Conservation (phyloP, 257 asterid species). For the Schizonepeta tenuifolia region DNA sequence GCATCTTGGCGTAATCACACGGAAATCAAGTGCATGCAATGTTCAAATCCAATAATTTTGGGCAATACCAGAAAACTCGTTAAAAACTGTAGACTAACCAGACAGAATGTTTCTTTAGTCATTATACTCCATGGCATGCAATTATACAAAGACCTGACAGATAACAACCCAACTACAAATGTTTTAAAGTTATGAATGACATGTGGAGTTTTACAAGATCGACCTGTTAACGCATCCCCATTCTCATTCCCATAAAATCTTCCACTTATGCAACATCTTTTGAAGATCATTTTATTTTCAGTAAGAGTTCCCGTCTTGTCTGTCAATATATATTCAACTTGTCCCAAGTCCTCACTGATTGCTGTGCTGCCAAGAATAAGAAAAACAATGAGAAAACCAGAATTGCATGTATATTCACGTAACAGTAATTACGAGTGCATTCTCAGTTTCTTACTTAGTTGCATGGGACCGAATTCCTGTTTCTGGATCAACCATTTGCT, state of each 20-base stretch:
- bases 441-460: slow-evolving; percentile 68
- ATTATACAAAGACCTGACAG: neutral
- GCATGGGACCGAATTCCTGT: slow-evolving; percentile 81
- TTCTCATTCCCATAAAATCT: slow-evolving; percentile 81
- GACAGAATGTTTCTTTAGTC: slow-evolving; percentile 12
- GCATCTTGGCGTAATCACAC: neutral
- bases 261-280: slow-evolving; percentile 87
- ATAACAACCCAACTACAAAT: slow-evolving; percentile 17
- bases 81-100: neutral
- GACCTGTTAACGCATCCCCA: slow-evolving; percentile 86
- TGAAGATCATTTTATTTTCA: slow-evolving; percentile 93
- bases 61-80: neutral
- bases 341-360: slow-evolving; percentile 99
- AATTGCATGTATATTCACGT: slow-evolving; percentile 18
- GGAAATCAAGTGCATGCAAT: slow-evolving; percentile 6
- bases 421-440: slow-evolving; percentile 29
- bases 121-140: slow-evolving; percentile 11
- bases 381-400: slow-evolving; percentile 37
- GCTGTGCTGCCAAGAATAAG: slow-evolving; percentile 86
- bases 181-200: slow-evolving; percentile 3
- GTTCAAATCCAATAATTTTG: neutral
- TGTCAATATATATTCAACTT: slow-evolving; percentile 97
- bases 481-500: slow-evolving; percentile 88
- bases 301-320: slow-evolving; percentile 99
- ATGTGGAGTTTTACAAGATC: slow-evolving; percentile 4